phyloP scores from a whole-genome alignment of 2,329 filamentous ascomycete genomes.

The Monosporascus sp. region DNA sequence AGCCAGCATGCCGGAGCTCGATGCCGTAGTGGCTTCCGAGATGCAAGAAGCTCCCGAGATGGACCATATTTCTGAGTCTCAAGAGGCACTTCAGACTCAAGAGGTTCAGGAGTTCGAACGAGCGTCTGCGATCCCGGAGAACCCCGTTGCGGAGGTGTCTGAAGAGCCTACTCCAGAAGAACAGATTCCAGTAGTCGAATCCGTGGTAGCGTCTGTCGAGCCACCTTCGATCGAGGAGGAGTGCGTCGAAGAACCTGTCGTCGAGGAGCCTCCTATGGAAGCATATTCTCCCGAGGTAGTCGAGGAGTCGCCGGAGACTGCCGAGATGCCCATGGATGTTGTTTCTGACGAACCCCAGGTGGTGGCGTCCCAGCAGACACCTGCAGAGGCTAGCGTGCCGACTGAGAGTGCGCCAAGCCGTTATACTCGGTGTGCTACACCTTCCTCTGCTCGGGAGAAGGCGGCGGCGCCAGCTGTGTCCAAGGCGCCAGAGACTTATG shows the following conservation, averaged over 20 bases:
- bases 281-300: neutral
- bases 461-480: neutral
- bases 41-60: neutral
- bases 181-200: neutral
- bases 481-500: constrained; percentile 11
- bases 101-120: neutral
- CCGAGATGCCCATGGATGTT: neutral
- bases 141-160: neutral
- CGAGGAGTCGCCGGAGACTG: neutral
- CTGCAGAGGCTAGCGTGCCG: neutral
- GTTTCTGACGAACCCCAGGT: no score
- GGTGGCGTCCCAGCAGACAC: neutral
- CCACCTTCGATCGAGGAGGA: no score
- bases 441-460: neutral
- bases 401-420: neutral
- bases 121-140: neutral
- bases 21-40: neutral
- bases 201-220: neutral
- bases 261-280: neutral
- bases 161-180: neutral
- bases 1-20: no score
- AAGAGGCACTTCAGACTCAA: neutral
- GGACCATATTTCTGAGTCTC: neutral
- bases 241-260: neutral
- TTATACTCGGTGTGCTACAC: neutral